Evolutionary conservation across 805 yeast genomes (phyloP).

Genomic region (Nakazawaea siamensis): DNA sequence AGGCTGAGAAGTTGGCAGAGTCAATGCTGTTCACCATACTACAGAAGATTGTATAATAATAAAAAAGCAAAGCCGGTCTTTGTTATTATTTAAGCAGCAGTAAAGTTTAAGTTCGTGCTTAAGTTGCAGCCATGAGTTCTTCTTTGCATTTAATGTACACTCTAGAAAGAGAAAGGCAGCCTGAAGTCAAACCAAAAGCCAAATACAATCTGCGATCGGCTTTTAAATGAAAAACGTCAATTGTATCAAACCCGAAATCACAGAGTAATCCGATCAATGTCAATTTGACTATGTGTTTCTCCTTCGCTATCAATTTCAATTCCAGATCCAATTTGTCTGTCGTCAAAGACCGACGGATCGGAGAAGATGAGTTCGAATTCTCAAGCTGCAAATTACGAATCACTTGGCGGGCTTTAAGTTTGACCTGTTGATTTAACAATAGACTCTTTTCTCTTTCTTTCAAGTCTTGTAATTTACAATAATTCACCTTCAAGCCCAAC

Average conservation of each 20-base stretch:
- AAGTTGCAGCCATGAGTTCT: no score
- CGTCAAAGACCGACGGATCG: slow-evolving; percentile 9
- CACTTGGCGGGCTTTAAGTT: slow-evolving; percentile 38
- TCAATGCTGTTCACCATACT: slow-evolving; percentile 8
- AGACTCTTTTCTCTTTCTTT: slow-evolving; percentile 42
- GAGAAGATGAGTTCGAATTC: slow-evolving; percentile 13
- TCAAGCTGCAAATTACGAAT: slow-evolving; percentile 27
- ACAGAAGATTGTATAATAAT: no score
- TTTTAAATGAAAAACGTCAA: slow-evolving; percentile 34
- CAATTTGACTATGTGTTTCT: slow-evolving; percentile 26
- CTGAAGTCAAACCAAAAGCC: slow-evolving; percentile 25
- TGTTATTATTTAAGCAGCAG: no score
- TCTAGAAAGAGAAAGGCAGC: slow-evolving; percentile 21
- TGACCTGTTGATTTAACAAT: slow-evolving; percentile 54
- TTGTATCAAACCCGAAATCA: slow-evolving; percentile 40
- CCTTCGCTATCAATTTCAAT: slow-evolving; percentile 24
- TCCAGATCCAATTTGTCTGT: slow-evolving; percentile 18
- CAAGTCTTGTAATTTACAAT: slow-evolving; percentile 31
- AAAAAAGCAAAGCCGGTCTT: background rate
- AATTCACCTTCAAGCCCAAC: slow-evolving; percentile 45
- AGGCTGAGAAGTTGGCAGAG: slow-evolving; percentile 8
- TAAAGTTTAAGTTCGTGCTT: no score
- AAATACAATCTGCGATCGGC: slow-evolving; percentile 20
- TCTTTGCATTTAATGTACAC: slow-evolving; percentile 18
- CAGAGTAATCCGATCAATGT: slow-evolving; percentile 34